Conservation (phyloP, 768 basidiomycete species). For the Amanita rubescens region DNA sequence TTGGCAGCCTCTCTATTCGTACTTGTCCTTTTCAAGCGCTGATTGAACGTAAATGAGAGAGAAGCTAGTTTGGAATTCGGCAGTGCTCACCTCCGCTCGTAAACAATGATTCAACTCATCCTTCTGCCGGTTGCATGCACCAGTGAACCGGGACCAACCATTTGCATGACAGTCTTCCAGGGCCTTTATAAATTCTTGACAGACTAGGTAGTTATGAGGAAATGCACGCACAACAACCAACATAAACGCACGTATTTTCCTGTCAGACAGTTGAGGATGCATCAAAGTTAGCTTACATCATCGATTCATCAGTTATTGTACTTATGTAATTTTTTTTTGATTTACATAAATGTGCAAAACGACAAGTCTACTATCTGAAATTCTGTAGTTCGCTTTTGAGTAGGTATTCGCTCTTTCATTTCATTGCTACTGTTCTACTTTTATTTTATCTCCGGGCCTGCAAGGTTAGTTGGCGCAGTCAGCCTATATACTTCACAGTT, state of each 20-base stretch:
- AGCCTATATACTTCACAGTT: no score
- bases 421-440: no score
- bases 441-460: no score
- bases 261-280: conserved; percentile 70
- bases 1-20: conserved; percentile 57
- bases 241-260: conserved; percentile 40
- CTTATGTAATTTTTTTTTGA: no score
- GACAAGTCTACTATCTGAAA: no score
- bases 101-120: conserved; percentile 63
- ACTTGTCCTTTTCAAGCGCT: conserved; percentile 55
- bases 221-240: neutral
- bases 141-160: conserved; percentile 58
- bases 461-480: no score
- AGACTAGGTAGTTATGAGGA: conserved; percentile 34
- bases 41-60: conserved; percentile 9
- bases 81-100: conserved; percentile 51
- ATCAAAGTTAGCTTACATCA: conserved; percentile 15
- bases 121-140: conserved; percentile 65
- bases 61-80: conserved; percentile 1
- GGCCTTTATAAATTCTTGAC: conserved; percentile 72
- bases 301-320: neutral
- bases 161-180: conserved; percentile 63
- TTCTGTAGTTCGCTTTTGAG: no score
- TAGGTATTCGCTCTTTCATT: no score
- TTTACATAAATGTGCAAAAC: no score